Conservation (phyloP, 2,329 filamentous ascomycete species). For the Hirsutella thompsonii region DNA sequence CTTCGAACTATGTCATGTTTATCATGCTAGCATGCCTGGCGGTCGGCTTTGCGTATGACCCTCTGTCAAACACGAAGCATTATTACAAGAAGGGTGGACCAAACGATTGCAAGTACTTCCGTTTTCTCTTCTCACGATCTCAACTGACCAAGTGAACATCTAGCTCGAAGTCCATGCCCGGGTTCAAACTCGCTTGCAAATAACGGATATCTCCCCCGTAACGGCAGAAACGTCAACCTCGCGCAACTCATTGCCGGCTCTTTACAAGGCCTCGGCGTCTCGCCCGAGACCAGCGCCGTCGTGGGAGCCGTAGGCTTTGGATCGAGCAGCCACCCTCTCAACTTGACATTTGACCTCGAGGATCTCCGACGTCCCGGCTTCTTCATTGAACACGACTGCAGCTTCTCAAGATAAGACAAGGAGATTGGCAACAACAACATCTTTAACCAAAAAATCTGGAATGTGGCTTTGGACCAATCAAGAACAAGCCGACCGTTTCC, state of each 20-base stretch:
- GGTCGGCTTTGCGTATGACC: too few species aligned
- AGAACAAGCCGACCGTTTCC: not conserved
- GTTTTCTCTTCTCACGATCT: too few species aligned
- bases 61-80: too few species aligned
- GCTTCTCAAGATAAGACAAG: too few species aligned
- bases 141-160: too few species aligned
- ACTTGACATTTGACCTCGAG: not conserved
- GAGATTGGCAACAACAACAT: too few species aligned
- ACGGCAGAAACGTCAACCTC: not conserved
- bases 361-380: not conserved
- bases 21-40: too few species aligned
- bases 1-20: too few species aligned
- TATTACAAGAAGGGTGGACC: too few species aligned
- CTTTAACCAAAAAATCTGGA: not conserved
- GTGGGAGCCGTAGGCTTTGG: not conserved
- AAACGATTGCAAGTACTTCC: too few species aligned
- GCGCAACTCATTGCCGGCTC: not conserved
- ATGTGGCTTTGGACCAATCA: not conserved
- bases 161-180: not conserved
- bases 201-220: not conserved
- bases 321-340: not conserved
- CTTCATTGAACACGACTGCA: not conserved
- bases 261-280: not conserved
- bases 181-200: too few species aligned
- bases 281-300: not conserved